phyloP scores from a whole-genome alignment of 2,329 filamentous ascomycete genomes.

The Verticillium longisporum region DNA sequence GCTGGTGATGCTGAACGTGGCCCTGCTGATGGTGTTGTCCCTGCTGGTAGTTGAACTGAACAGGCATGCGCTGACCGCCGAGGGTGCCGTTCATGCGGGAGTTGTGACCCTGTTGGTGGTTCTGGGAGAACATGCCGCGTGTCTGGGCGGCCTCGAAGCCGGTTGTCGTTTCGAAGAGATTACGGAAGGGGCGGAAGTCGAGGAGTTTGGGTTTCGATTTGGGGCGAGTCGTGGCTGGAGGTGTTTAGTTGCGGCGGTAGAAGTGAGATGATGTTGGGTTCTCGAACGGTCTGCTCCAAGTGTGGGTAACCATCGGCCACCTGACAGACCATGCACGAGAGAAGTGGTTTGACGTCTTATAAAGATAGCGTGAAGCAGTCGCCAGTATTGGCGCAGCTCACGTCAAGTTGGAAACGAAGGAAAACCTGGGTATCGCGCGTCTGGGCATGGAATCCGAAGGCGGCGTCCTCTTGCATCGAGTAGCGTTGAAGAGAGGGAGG shows the following conservation, averaged over 20 bases:
- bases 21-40: constrained; percentile 55
- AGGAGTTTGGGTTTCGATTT: constrained; percentile 18
- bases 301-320: constrained; percentile 66
- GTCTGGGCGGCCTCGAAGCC: constrained; percentile 18
- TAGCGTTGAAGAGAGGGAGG: not conserved
- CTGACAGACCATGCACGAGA: constrained; percentile 35
- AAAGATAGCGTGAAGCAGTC: constrained; percentile 4
- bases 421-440: constrained; percentile 26
- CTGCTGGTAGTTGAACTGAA: constrained; percentile 66
- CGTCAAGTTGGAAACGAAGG: constrained; percentile 23
- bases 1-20: constrained; percentile 57
- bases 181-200: constrained; percentile 17
- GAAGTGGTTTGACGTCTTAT: constrained; percentile 8
- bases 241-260: constrained; percentile 31
- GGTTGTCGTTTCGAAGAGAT: constrained; percentile 16
- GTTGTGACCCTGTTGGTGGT: constrained; percentile 66
- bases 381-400: constrained; percentile 16
- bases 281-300: constrained; percentile 51
- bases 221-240: constrained; percentile 32
- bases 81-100: constrained; percentile 68
- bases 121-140: constrained; percentile 65
- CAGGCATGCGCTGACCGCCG: constrained; percentile 50
- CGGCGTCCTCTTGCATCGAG: constrained; percentile 11
- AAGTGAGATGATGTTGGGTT: constrained; percentile 43
- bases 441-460: constrained; percentile 26